A percentile compares a stretch with the other conserved stretches of the same genome.
These are phyloP conservation scores for Apocynum venetum DNA, from an alignment of 257 asterid genomes.

Conservation along the genomic window DNA sequence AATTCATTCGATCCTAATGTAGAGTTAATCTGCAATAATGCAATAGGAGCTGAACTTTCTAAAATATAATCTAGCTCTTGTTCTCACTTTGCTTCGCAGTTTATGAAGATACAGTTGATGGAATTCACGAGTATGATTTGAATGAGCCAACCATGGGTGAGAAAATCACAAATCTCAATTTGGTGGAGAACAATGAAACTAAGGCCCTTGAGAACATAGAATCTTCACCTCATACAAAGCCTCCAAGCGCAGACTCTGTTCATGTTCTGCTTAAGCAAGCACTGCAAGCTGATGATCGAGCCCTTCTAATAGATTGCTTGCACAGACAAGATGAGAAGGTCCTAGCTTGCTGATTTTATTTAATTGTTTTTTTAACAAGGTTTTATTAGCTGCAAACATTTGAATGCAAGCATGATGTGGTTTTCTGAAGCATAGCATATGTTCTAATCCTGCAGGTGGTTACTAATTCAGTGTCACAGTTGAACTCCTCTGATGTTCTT, in stretches of 20 bases:
- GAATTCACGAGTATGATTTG: slow-evolving; percentile 38
- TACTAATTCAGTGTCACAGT: slow-evolving; percentile 57
- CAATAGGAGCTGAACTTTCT: neutral
- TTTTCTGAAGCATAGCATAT: slow-evolving; percentile 12
- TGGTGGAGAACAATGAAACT: slow-evolving; percentile 35
- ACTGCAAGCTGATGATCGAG: slow-evolving; percentile 74
- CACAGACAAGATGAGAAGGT: slow-evolving; percentile 90
- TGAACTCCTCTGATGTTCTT: slow-evolving; percentile 85
- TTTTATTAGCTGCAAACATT: too few species aligned
- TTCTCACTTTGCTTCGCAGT: slow-evolving; percentile 27
- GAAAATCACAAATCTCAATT: slow-evolving; percentile 64
- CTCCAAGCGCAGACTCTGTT: slow-evolving; percentile 93
- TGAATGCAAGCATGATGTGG: neutral
- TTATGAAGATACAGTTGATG: slow-evolving; percentile 43
- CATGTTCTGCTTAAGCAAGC: slow-evolving; percentile 84
- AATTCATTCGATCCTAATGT: too few species aligned
- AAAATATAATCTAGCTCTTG: neutral
- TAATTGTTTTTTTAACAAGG: neutral
- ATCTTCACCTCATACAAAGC: slow-evolving; percentile 37
- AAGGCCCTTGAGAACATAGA: slow-evolving; percentile 29
- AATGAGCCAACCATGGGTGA: slow-evolving; percentile 94
- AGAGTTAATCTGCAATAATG: too few species aligned
- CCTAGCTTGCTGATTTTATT: neutral
- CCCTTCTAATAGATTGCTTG: slow-evolving; percentile 78
- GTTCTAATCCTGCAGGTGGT: slow-evolving; percentile 52